Evolutionary conservation across 441 rosid genomes (phyloP).

Genomic region (Macaranga tanarius): DNA sequence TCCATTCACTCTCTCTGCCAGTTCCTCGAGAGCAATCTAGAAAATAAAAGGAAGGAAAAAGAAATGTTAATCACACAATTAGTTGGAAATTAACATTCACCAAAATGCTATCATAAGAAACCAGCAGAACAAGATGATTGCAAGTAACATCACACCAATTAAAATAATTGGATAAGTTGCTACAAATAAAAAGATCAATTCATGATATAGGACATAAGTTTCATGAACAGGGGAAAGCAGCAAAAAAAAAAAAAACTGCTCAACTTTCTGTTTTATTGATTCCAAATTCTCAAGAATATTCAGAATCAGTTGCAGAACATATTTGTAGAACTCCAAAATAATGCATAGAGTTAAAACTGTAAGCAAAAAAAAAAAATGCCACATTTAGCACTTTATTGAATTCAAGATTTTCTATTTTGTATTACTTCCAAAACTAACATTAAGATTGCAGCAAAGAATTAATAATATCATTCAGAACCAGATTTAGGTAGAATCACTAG

Average conservation of each 20-base stretch:
- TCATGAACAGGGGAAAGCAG: background rate
- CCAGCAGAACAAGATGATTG: conserved; percentile 1
- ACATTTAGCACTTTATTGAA: background rate
- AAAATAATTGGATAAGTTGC: background rate
- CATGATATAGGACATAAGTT: background rate
- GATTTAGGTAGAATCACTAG: background rate
- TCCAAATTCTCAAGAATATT: background rate
- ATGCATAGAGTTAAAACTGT: background rate
- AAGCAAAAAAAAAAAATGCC: background rate
- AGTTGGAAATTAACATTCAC: conserved; percentile 5
- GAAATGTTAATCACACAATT: background rate
- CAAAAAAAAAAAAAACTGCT: background rate
- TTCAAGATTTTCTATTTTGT: background rate
- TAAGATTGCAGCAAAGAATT: background rate
- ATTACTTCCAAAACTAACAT: background rate
- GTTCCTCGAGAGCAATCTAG: conserved; percentile 90
- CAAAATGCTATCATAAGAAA: conserved; percentile 14
- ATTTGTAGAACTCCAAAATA: background rate
- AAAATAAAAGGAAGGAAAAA: background rate
- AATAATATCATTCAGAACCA: background rate
- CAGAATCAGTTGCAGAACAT: background rate
- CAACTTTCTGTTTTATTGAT: background rate
- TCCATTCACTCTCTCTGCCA: conserved; percentile 94
- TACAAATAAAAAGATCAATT: background rate
- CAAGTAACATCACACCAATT: background rate